A percentile compares a stretch with the other conserved stretches of the same genome.
Conservation (phyloP, 2,329 filamentous ascomycete species). For the Curvularia spicifera region DNA sequence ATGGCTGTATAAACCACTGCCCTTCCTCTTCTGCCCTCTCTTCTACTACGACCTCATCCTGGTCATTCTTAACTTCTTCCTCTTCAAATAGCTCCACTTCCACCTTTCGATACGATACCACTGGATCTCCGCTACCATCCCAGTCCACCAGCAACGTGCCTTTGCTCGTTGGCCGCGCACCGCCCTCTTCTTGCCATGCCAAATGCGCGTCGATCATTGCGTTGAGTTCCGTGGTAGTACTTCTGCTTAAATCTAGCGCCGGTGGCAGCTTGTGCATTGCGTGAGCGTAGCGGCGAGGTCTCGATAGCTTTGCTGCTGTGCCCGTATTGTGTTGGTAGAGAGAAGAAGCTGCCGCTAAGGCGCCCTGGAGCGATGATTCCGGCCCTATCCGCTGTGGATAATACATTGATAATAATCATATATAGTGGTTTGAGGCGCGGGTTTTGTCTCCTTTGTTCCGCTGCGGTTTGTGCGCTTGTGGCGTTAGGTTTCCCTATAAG, state of each 20-base stretch:
- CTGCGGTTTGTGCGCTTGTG: neutral
- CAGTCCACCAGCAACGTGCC: constrained; percentile 1
- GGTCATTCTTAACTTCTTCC: no score
- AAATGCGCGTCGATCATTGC: neutral
- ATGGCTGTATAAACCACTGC: neutral
- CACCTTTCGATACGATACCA: neutral
- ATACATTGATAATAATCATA: neutral
- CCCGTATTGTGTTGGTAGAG: neutral
- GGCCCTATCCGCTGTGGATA: neutral
- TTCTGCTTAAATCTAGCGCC: neutral
- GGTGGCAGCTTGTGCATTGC: neutral
- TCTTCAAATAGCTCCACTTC: neutral
- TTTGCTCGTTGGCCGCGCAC: neutral
- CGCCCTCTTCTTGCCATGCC: neutral
- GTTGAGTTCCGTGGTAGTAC: neutral
- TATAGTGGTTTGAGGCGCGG: neutral
- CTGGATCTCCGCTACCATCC: neutral
- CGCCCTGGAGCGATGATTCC: neutral
- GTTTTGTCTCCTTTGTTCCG: neutral
- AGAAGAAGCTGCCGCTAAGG: neutral
- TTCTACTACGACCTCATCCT: no score
- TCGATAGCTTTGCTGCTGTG: neutral
- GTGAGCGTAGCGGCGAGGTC: neutral
- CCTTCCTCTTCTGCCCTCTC: neutral
- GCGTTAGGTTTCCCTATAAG: neutral